Evolutionary conservation across 2,329 filamentous ascomycete genomes (phyloP).

Genomic region (Diaporthe ampelina): DNA sequence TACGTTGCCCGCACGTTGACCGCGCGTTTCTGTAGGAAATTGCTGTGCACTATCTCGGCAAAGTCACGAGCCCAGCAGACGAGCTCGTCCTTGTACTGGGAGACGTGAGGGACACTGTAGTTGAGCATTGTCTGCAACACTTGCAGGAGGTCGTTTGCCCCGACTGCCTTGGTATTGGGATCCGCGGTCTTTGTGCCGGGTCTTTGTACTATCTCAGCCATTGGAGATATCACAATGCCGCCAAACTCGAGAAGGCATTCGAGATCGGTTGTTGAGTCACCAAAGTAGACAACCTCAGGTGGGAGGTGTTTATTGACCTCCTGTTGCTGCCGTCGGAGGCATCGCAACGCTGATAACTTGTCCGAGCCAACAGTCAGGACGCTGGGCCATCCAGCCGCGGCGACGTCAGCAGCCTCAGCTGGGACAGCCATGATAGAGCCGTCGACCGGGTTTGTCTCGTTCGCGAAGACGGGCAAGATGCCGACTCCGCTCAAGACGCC

Average conservation of each 20-base stretch:
- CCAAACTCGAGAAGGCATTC: slow-evolving; percentile 62
- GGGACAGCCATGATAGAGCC: slow-evolving; percentile 28
- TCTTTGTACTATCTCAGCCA: slow-evolving; percentile 39
- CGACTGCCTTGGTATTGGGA: neutral
- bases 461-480: slow-evolving; percentile 57
- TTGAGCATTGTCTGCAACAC: slow-evolving; percentile 56
- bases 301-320: slow-evolving; percentile 38
- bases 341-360: slow-evolving; percentile 56
- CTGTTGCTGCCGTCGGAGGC: slow-evolving; percentile 49
- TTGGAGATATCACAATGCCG: slow-evolving; percentile 63
- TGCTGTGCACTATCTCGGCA: slow-evolving; percentile 55
- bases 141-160: slow-evolving; percentile 51
- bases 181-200: neutral
- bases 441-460: slow-evolving; percentile 52
- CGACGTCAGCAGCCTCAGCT: slow-evolving; percentile 48
- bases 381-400: neutral
- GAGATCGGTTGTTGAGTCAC: slow-evolving; percentile 70
- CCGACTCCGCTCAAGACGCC: slow-evolving; percentile 49
- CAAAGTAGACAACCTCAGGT: slow-evolving; percentile 61
- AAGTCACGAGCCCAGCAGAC: slow-evolving; percentile 61
- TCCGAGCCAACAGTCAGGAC: slow-evolving; percentile 48
- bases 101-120: slow-evolving; percentile 55
- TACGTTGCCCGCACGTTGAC: neutral
- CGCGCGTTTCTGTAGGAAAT: slow-evolving; percentile 43
- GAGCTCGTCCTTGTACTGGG: slow-evolving; percentile 39